These are phyloP conservation scores for Vinca minor DNA, from an alignment of 257 asterid genomes.

Conservation along the genomic window DNA sequence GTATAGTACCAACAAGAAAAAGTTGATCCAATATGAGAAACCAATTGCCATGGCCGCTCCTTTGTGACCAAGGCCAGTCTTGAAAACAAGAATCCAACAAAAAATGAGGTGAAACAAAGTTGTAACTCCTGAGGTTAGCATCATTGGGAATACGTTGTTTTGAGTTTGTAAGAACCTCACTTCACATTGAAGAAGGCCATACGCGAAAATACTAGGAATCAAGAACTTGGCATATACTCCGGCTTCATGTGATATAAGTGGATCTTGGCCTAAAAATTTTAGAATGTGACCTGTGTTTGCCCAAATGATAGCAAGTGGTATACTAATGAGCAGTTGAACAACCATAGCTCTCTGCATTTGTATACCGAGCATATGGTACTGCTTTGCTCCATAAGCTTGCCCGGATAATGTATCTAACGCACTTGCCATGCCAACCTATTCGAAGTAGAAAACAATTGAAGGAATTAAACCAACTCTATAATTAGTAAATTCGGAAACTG, in stretches of 20 bases:
- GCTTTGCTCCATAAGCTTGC: conserved; percentile 75
- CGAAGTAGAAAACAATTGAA: background rate
- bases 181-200: conserved; percentile 64
- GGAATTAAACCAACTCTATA: background rate
- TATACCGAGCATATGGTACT: conserved; percentile 71
- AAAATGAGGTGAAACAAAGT: conserved; percentile 38
- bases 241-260: conserved; percentile 54
- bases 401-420: conserved; percentile 86
- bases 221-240: conserved; percentile 55
- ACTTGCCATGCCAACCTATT: conserved; percentile 78
- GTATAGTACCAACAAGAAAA: conserved; percentile 36
- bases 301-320: conserved; percentile 66
- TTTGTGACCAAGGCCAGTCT: conserved; percentile 48
- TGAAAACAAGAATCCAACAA: conserved; percentile 68
- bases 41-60: conserved; percentile 72
- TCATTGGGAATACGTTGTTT: conserved; percentile 71
- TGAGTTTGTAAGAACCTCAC: conserved; percentile 74
- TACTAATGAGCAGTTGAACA: conserved; percentile 43
- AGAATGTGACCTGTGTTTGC: conserved; percentile 58
- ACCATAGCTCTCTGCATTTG: conserved; percentile 78
- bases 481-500: background rate
- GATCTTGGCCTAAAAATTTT: conserved; percentile 60
- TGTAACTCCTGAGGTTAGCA: conserved; percentile 58
- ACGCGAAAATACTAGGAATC: conserved; percentile 62
- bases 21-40: conserved; percentile 63